These are phyloP conservation scores for Aspergillus panamensis DNA, from an alignment of 495 filamentous ascomycete species.

Conservation along the genomic window DNA sequence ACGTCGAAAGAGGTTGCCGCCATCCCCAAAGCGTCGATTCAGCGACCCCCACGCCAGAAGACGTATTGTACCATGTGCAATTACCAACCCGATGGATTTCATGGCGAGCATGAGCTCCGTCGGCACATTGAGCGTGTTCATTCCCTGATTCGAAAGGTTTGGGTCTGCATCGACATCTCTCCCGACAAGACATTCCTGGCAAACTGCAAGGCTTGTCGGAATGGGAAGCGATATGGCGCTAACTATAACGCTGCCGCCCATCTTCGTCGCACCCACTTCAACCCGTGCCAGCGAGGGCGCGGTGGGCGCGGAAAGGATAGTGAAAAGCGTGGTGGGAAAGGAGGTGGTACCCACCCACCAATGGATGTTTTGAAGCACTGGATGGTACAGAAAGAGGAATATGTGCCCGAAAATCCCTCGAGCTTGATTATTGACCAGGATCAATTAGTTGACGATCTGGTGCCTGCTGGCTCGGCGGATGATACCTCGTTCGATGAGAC, in stretches of 20 bases:
- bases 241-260: constrained; percentile 98
- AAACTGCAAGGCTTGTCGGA: constrained; percentile 85
- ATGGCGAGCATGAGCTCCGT: constrained; percentile 89
- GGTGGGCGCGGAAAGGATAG: constrained; percentile 53
- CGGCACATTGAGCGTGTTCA: constrained; percentile 84
- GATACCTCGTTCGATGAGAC: constrained; percentile 16
- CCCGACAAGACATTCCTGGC: constrained; percentile 59
- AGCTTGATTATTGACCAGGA: constrained; percentile 19
- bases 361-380: constrained; percentile 80
- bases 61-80: constrained; percentile 71
- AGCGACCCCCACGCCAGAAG: constrained; percentile 72
- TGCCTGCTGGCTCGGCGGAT: constrained; percentile 13
- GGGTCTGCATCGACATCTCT: constrained; percentile 70
- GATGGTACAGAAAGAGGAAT: constrained; percentile 68
- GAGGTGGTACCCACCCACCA: constrained; percentile 74
- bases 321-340: constrained; percentile 74
- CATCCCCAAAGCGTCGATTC: constrained; percentile 68
- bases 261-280: constrained; percentile 85
- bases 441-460: constrained; percentile 22
- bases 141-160: constrained; percentile 68
- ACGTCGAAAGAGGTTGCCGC: constrained; percentile 56
- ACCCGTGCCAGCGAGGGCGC: constrained; percentile 55
- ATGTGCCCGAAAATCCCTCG: constrained; percentile 35
- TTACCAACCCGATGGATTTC: constrained; percentile 79
- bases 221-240: constrained; percentile 75